These are phyloP conservation scores for Emergomyces pasteurianus DNA, from an alignment of 2,329 filamentous ascomycete species.

Conservation along the genomic window DNA sequence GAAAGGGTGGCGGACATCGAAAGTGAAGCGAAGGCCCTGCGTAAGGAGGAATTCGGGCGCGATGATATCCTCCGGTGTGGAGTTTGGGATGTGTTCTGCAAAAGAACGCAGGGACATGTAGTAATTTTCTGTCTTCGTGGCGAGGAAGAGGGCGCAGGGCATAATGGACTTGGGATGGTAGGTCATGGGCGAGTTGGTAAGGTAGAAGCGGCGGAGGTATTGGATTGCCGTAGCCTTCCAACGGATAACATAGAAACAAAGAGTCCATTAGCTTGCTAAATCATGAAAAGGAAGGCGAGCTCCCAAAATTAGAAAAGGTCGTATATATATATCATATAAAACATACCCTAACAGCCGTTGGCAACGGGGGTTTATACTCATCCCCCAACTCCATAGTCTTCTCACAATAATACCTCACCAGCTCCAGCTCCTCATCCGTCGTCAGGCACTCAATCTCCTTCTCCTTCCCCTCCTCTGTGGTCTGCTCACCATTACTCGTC, in stretches of 20 bases:
- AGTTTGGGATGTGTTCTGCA: conserved; percentile 55
- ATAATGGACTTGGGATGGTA: conserved; percentile 85
- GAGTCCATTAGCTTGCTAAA: background rate
- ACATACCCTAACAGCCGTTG: conserved; percentile 47
- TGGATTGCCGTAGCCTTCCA: conserved; percentile 67
- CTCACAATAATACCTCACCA: conserved; percentile 68
- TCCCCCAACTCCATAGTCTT: conserved; percentile 47
- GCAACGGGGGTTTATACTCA: conserved; percentile 45
- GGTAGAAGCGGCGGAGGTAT: conserved; percentile 88
- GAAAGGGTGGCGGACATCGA: conserved; percentile 86
- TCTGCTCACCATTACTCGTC: conserved; percentile 18
- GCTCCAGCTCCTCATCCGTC: conserved; percentile 65
- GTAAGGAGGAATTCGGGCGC: conserved; percentile 88
- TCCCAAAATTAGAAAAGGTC: too few relatives aligned
- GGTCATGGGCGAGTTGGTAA: conserved; percentile 91
- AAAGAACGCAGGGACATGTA: conserved; percentile 59
- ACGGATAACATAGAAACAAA: background rate
- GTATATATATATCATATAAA: conserved; percentile 1
- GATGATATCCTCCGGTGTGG: conserved; percentile 68
- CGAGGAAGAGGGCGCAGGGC: conserved; percentile 83
- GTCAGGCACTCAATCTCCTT: conserved; percentile 63
- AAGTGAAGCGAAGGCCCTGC: conserved; percentile 83
- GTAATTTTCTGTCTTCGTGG: conserved; percentile 80
- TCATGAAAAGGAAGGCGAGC: background rate
- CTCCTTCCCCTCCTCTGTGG: conserved; percentile 32